Evolutionary conservation across 192 early-diverging fungal genomes (phyloP).

Genomic region (Chytriomyces hyalinus): DNA sequence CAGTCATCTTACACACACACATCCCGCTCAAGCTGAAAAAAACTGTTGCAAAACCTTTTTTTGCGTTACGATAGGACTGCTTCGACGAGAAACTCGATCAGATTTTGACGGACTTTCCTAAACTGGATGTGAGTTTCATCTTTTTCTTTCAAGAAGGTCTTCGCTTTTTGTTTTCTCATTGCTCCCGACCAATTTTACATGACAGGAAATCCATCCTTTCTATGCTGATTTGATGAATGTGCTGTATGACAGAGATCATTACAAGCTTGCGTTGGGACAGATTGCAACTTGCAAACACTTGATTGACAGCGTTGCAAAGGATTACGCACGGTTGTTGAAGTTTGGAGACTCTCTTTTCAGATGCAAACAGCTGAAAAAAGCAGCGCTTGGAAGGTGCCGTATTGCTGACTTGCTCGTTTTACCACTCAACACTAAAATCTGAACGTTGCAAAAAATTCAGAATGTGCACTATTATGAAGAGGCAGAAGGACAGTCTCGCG

Average conservation of each 20-base stretch:
- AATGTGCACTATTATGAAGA: conserved; percentile 99
- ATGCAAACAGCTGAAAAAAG: conserved; percentile 98
- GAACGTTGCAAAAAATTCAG: conserved; percentile 43
- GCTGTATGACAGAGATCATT: conserved; percentile 99
- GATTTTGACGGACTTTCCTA: conserved; percentile 95
- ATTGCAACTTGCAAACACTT: conserved; percentile 97
- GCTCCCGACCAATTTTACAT: too few relatives aligned
- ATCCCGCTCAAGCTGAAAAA: too few relatives aligned
- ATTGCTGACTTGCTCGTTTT: background rate
- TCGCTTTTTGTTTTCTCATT: too few relatives aligned
- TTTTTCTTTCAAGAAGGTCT: too few relatives aligned
- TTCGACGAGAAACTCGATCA: conserved; percentile 96
- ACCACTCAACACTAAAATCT: too few relatives aligned
- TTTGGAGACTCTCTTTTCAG: conserved; percentile 99
- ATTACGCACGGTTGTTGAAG: conserved; percentile 95
- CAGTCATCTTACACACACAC: too few relatives aligned
- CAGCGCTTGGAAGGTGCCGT: conserved; percentile 81
- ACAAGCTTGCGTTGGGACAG: conserved; percentile 98
- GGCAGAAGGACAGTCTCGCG: conserved; percentile 95
- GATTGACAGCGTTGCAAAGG: conserved; percentile 96
- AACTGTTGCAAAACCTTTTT: background rate
- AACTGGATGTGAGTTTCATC: conserved; percentile 79
- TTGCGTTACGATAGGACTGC: conserved; percentile 42
- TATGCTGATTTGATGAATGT: conserved; percentile 99
- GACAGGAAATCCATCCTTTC: conserved; percentile 97